These are phyloP conservation scores for Globisporangium spiculum DNA, from an alignment of 352 stramenopile species.

Conservation along the genomic window DNA sequence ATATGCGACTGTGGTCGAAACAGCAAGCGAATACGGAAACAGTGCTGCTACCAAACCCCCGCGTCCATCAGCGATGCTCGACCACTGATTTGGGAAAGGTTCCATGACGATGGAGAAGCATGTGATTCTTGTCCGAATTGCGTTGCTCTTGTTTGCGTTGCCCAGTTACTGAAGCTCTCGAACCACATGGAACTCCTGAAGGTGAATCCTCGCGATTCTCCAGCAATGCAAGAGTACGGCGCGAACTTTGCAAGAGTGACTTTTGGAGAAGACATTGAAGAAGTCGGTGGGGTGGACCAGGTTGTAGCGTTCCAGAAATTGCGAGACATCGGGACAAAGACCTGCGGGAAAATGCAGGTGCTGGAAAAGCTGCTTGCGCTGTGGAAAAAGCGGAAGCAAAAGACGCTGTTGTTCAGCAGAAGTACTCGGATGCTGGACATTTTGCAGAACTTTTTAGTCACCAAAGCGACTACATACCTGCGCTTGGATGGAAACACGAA, in stretches of 20 bases:
- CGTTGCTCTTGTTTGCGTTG: slow-evolving; percentile 67
- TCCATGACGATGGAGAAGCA: slow-evolving; percentile 41
- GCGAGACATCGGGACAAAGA: slow-evolving; percentile 54
- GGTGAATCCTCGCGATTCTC: slow-evolving; percentile 54
- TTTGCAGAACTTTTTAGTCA: slow-evolving; percentile 72
- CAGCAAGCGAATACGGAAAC: slow-evolving; percentile 51
- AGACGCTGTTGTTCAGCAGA: slow-evolving; percentile 73
- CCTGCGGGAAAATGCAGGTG: slow-evolving; percentile 83
- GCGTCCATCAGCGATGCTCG: slow-evolving; percentile 15
- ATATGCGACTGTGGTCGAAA: slow-evolving; percentile 62
- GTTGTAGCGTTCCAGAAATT: slow-evolving; percentile 57
- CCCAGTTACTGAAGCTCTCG: slow-evolving; percentile 71
- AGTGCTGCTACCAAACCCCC: slow-evolving; percentile 61
- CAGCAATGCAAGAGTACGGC: slow-evolving; percentile 52
- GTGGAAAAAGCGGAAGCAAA: slow-evolving; percentile 63
- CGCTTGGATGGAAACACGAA: slow-evolving; percentile 73
- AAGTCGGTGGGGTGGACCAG: slow-evolving; percentile 55
- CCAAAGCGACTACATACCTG: slow-evolving; percentile 55
- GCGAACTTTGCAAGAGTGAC: slow-evolving; percentile 51
- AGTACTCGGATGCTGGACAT: slow-evolving; percentile 83
- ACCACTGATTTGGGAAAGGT: slow-evolving; percentile 60
- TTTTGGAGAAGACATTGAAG: slow-evolving; percentile 54
- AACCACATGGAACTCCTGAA: slow-evolving; percentile 83
- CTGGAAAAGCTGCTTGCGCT: slow-evolving; percentile 64
- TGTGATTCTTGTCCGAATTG: slow-evolving; percentile 72